These are phyloP conservation scores for Dentipellis fragilis DNA, from an alignment of 768 basidiomycete genomes.

Conservation along the genomic window DNA sequence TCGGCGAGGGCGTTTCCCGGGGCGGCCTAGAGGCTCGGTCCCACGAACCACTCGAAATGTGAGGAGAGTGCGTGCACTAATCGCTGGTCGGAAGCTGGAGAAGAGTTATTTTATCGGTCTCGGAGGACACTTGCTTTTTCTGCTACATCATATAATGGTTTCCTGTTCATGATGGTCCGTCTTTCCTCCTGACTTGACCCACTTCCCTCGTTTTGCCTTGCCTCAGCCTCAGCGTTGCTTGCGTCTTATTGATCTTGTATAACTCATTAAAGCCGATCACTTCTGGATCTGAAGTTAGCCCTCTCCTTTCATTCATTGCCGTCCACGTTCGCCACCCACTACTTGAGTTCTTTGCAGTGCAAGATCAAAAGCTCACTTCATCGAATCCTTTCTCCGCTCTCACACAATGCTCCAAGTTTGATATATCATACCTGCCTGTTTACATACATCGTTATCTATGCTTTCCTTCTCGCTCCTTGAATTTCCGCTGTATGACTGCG, in stretches of 20 bases:
- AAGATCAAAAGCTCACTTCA: slow-evolving; percentile 13
- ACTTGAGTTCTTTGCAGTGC: slow-evolving; percentile 16
- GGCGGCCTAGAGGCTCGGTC: slow-evolving; percentile 71
- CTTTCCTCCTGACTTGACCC: slow-evolving; percentile 1
- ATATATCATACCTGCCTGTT: slow-evolving; percentile 1
- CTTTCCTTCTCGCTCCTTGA: slow-evolving; percentile 5
- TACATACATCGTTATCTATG: slow-evolving; percentile 13
- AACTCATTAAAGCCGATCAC: slow-evolving; percentile 9
- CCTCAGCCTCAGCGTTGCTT: slow-evolving; percentile 5
- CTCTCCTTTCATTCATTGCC: slow-evolving; percentile 7
- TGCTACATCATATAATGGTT: slow-evolving; percentile 3
- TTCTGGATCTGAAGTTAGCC: slow-evolving; percentile 6
- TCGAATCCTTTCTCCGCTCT: not conserved
- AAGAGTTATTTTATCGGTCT: not conserved
- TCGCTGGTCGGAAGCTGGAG: not conserved
- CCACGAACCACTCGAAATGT: slow-evolving; percentile 69
- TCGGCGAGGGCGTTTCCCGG: slow-evolving; percentile 41
- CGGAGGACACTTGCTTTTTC: not conserved
- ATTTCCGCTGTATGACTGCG: too few species aligned
- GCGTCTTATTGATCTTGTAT: slow-evolving; percentile 9
- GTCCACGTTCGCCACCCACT: not conserved
- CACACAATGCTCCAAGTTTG: too few species aligned
- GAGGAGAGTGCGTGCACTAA: not conserved
- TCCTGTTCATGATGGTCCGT: not conserved
- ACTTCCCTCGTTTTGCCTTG: slow-evolving; percentile 5